A percentile compares a stretch with the other conserved stretches of the same genome.
Conservation (phyloP, 78 protist species). For the Dictyostelium brefeldianum region DNA sequence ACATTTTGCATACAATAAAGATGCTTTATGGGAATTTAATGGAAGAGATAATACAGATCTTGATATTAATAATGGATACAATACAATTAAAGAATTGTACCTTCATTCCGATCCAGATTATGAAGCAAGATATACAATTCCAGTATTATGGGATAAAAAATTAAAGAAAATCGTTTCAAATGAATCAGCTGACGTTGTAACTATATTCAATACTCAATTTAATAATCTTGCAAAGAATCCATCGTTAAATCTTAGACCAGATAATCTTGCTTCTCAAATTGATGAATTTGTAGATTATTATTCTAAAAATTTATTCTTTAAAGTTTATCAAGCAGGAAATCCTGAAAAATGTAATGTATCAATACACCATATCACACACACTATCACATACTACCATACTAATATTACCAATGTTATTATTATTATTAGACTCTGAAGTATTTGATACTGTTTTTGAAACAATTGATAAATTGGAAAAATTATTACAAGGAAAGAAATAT, state of each 20-base stretch:
- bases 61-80: slow-evolving; percentile 3
- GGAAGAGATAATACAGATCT: slow-evolving; percentile 8
- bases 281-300: slow-evolving; percentile 82
- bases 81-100: slow-evolving; percentile 17
- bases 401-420: no score
- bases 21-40: slow-evolving; percentile 25
- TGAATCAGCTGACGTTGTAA: slow-evolving; percentile 90
- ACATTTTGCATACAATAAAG: background rate
- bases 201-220: slow-evolving; percentile 87
- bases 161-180: slow-evolving; percentile 87
- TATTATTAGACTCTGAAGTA: slow-evolving; percentile 78
- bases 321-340: background rate
- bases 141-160: slow-evolving; percentile 78
- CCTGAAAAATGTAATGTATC: slow-evolving; percentile 9
- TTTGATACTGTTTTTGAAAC: slow-evolving; percentile 72
- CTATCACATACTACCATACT: no score
- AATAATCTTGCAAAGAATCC: slow-evolving; percentile 77
- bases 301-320: background rate
- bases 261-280: slow-evolving; percentile 24
- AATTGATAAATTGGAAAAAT: slow-evolving; percentile 79
- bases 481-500: slow-evolving; percentile 68
- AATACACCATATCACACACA: no score
- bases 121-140: background rate
- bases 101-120: background rate
- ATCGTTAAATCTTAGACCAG: slow-evolving; percentile 85